Conservation (phyloP, 2,329 filamentous ascomycete genomes). For the Neopestalotiopsis rosae region DNA sequence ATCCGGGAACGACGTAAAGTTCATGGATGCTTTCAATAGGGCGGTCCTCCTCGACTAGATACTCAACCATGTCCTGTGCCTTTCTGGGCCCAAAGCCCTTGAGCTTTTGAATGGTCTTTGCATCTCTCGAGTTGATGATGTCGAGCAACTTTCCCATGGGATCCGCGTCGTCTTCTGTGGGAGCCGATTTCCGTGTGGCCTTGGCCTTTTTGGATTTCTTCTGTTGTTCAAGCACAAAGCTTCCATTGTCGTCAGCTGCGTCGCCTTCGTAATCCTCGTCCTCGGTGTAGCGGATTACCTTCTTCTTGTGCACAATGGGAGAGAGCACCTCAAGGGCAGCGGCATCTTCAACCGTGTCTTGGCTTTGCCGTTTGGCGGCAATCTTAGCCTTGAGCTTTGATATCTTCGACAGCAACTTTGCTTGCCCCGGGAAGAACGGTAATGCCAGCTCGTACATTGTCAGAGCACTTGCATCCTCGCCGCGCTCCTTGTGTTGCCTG, state of each 20-base stretch:
- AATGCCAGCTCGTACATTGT: slow-evolving; percentile 86
- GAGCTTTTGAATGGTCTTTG: slow-evolving; percentile 67
- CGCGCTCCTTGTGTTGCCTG: slow-evolving; percentile 84
- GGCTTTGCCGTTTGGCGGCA: slow-evolving; percentile 38
- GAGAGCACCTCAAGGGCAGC: slow-evolving; percentile 10
- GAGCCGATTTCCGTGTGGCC: slow-evolving; percentile 20
- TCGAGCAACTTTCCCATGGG: slow-evolving; percentile 67
- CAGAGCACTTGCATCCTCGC: slow-evolving; percentile 78
- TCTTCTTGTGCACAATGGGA: slow-evolving; percentile 21
- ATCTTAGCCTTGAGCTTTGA: slow-evolving; percentile 63
- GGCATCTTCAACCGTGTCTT: slow-evolving; percentile 4
- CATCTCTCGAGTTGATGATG: slow-evolving; percentile 76
- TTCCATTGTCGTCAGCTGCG: slow-evolving; percentile 44
- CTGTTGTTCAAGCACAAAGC: slow-evolving; percentile 28
- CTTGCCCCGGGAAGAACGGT: slow-evolving; percentile 84
- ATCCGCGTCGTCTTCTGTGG: slow-evolving; percentile 47
- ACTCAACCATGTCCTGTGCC: slow-evolving; percentile 64
- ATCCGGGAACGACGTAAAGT: slow-evolving; percentile 59
- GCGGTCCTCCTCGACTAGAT: slow-evolving; percentile 52
- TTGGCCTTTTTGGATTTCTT: slow-evolving; percentile 30
- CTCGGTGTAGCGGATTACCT: slow-evolving; percentile 20
- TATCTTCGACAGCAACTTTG: slow-evolving; percentile 76
- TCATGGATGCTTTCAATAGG: slow-evolving; percentile 56
- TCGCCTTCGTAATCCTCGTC: slow-evolving; percentile 24
- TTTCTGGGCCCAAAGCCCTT: slow-evolving; percentile 77